phyloP scores from a whole-genome alignment of 768 basidiomycete genomes.

The Trametes cingulata region DNA sequence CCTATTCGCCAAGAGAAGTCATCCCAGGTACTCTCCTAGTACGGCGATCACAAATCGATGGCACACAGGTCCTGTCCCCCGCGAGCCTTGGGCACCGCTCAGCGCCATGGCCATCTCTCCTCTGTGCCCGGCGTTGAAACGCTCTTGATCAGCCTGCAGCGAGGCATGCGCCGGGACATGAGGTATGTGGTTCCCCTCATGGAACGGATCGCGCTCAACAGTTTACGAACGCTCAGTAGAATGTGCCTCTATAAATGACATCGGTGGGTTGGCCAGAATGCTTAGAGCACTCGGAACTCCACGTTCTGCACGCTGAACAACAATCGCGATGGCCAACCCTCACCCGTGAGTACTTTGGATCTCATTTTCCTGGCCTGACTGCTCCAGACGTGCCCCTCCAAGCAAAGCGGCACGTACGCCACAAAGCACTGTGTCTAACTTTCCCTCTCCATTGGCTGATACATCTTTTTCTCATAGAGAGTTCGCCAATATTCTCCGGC shows the following conservation, averaged over 20 bases:
- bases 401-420: too few species aligned
- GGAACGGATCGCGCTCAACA: neutral
- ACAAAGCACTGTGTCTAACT: too few species aligned
- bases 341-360: neutral
- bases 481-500: neutral
- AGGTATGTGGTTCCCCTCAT: slow-evolving; percentile 5
- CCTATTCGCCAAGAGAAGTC: slow-evolving; percentile 4
- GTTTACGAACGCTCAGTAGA: slow-evolving; percentile 9
- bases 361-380: too few species aligned
- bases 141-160: neutral
- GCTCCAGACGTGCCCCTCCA: too few species aligned
- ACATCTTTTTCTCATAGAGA: too few species aligned
- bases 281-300: neutral
- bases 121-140: neutral
- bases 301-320: neutral
- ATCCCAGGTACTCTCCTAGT: neutral
- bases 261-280: neutral
- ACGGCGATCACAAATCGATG: slow-evolving; percentile 10
- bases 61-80: neutral
- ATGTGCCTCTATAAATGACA: neutral
- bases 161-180: slow-evolving; percentile 10
- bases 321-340: too few species aligned
- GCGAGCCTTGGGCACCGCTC: neutral
- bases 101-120: neutral
- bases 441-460: too few species aligned